These are phyloP conservation scores for Leccinum incarnatum DNA, from an alignment of 768 basidiomycete genomes.

Conservation along the genomic window DNA sequence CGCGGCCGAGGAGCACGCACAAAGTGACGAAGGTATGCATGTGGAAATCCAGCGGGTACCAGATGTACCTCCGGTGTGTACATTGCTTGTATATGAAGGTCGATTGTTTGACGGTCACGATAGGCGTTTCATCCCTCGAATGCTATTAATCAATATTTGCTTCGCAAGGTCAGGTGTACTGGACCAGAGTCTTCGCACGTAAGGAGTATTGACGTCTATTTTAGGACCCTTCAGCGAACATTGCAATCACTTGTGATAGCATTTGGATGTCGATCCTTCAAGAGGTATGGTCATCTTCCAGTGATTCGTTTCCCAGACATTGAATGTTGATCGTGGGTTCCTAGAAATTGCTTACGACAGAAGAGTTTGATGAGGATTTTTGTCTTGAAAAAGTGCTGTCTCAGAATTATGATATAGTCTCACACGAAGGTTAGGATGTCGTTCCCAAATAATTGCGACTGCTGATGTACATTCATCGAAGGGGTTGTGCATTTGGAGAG, in stretches of 20 bases:
- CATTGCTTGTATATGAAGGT: background rate
- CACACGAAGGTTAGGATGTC: background rate
- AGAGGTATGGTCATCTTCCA: background rate
- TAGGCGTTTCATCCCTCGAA: conserved; percentile 5
- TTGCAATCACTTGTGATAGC: conserved; percentile 7
- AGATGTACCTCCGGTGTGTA: background rate
- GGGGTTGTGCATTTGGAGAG: conserved; percentile 2
- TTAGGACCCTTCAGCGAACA: conserved; percentile 4
- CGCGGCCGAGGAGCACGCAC: no score
- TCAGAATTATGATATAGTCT: conserved; percentile 1
- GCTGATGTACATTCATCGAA: background rate
- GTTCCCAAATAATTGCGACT: background rate
- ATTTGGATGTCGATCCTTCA: conserved; percentile 9
- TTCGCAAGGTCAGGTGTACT: background rate
- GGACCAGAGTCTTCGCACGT: no score
- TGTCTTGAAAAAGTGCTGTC: background rate
- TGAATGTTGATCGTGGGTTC: background rate
- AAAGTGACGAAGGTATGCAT: no score
- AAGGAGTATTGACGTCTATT: background rate
- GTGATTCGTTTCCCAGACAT: background rate
- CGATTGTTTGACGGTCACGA: background rate
- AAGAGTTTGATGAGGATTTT: background rate
- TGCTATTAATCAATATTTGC: conserved; percentile 4
- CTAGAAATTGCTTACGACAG: background rate
- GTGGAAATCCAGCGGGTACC: background rate